These are phyloP conservation scores for Wickerhamomyces queroliae DNA, from an alignment of 805 yeast genomes.

Conservation along the genomic window DNA sequence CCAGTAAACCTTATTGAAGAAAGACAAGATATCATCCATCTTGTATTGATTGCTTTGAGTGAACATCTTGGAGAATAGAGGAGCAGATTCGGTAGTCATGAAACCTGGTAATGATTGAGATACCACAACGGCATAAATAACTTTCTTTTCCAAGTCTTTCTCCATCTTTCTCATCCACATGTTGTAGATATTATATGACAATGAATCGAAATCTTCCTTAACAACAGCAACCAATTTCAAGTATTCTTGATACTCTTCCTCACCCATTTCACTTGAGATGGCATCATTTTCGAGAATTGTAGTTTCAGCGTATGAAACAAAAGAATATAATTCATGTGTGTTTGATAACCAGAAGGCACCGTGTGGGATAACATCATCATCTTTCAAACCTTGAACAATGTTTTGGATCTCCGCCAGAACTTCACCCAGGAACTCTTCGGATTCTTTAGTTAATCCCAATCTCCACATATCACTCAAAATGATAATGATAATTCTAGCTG, in stretches of 20 bases:
- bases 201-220: conserved; percentile 88
- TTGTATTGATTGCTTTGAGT: conserved; percentile 65
- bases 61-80: conserved; percentile 80
- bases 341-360: conserved; percentile 98
- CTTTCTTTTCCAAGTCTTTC: conserved; percentile 83
- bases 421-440: conserved; percentile 86
- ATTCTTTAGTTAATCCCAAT: conserved; percentile 85
- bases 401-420: conserved; percentile 83
- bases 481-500: conserved; percentile 90
- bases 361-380: conserved; percentile 80
- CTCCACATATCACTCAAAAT: conserved; percentile 98
- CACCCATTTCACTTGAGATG: conserved; percentile 78
- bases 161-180: conserved; percentile 97
- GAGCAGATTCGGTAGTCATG: conserved; percentile 74
- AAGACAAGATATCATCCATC: conserved; percentile 91
- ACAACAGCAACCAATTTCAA: conserved; percentile 84
- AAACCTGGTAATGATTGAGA: conserved; percentile 97
- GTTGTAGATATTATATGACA: conserved; percentile 90
- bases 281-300: conserved; percentile 85
- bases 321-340: conserved; percentile 91
- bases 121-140: conserved; percentile 89
- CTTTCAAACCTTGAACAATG: conserved; percentile 72
- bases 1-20: conserved; percentile 88
- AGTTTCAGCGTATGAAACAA: conserved; percentile 88
- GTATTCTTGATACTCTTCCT: conserved; percentile 85